Base-by-base conservation (phyloP, 371 early-diverging fungal genomes). In the Mucor irregularis region DNA sequence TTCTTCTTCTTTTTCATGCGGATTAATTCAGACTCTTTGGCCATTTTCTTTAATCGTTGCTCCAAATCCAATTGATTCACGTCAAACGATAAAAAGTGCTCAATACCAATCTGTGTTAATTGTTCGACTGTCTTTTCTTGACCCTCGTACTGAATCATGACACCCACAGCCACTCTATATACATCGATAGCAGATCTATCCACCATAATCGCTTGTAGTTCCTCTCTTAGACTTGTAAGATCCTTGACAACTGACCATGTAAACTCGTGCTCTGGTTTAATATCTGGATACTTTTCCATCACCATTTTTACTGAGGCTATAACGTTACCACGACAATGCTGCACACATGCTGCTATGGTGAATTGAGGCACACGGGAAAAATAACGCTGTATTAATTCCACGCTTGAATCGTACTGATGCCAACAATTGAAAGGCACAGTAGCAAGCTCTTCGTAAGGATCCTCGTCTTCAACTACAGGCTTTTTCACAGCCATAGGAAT, bases 1-100 rank as follows among this genome's bases (percentile, higher is more conserved):
- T 60, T 46, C 3, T 49, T 49, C 13, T 61, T 53, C 16, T 52
- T 52, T 10, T 50, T 55, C 31, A 38, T 49, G 2, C 48, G 33
- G 10, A 61, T 56, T 35, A 52, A 24, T 9, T 62, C 65, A 2
- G 52, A 55, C 51, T 35, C 69, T 48, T 53, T 52, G 40, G 68
- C 62, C 63, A 68, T 56, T 10, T 64, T 59, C 24, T 68, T 51
- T n/a, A 74, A 29, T 44, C 67, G 53, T 33, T 61, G 74, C 58
- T 62, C 73, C 39, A 64, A 35, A 13, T 53, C 71, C 33, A 58
- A 5, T 46, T 69, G 71, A 34, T 56, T 66, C 35, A 55, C 49
- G 55, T 64, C 73, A 53, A 73, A 75, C 0, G 64, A 59, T 31
- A 73, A 55, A 19, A 76, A 69, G 33, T 81, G 78, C 28, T 80